Percentiles rank a stretch among this genome's conserved stretches.
These are phyloP conservation scores for Rosa chinensis DNA, from an alignment of 306 rosid species.

Conservation along the genomic window DNA sequence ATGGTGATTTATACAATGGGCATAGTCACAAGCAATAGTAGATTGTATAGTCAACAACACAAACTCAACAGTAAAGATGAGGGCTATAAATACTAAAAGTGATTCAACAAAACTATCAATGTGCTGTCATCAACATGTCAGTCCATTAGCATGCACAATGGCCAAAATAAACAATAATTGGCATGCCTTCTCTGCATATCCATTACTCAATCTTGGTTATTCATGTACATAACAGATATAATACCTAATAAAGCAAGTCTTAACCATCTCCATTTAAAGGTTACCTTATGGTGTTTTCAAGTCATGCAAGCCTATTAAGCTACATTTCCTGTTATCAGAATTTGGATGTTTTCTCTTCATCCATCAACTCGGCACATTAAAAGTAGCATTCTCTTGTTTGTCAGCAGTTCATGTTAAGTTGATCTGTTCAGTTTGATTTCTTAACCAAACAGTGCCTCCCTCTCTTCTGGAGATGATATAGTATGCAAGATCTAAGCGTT, in stretches of 20 bases:
- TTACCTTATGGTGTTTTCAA: background rate
- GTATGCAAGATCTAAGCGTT: background rate
- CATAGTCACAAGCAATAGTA: background rate
- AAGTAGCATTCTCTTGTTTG: background rate
- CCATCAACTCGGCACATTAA: background rate
- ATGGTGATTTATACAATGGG: background rate
- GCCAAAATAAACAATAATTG: background rate
- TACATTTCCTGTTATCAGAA: background rate
- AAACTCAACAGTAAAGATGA: background rate
- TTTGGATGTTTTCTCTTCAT: background rate
- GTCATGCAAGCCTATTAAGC: background rate
- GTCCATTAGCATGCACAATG: background rate
- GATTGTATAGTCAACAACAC: background rate
- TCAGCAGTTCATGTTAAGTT: constrained; percentile 2
- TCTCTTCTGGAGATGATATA: background rate
- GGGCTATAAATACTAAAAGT: background rate
- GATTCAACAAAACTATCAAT: background rate
- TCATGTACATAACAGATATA: background rate
- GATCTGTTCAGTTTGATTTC: background rate
- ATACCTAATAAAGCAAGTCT: background rate
- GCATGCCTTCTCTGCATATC: background rate
- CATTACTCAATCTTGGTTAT: too few relatives aligned
- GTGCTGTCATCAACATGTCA: background rate
- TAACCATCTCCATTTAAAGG: background rate
- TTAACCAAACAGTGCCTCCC: background rate